Base-by-base conservation (phyloP, 177 flowering plant genomes). In the Vitis hybrid region DNA sequence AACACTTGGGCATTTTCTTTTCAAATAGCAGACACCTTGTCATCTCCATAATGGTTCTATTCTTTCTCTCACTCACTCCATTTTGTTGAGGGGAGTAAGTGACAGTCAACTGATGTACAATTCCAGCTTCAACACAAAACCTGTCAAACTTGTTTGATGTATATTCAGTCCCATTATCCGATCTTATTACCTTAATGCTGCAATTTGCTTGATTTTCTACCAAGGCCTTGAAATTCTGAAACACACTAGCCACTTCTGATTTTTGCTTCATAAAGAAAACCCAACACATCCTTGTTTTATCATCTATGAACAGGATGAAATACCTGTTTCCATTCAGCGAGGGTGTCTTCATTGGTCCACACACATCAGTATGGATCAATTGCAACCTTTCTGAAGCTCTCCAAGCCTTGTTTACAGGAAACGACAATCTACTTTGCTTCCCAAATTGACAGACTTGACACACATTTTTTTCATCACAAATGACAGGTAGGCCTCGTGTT, bases 211-310 rank as follows among this genome's bases (percentile, higher is more conserved):
- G 65, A 6, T 30, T 66, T 51, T 66, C 70, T 1, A 61, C 49
- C 2, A 72, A 3, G 2, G 18, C 45, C 11, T 66, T 66, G 10
- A 72, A 72, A 11, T 23, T 59, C 2, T 57, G 2, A n/a, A 66
- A 66, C 0, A 18, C 11, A 4, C 1, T 0, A 10, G 32, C n/a
- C 2, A 62, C 12, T 8, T 68, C 15, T 2, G 30, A 66, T 10
- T 72, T 72, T 6, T 7, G 2, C 4, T 59, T 59, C 11, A 66
- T 2, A 12, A 67, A 55, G 10, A 51, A 61, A 3, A 67, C 56
- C 76, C 61, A 73, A 4, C 11, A 17, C 71, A 67, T 73, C 4
- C 62, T 23, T 6, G 49, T 30, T 32, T 19, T 51, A 49, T 71
- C 62, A 64, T 71, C 63, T 32, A 45, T 51, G n/a, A 71, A 54